A percentile compares a stretch with the other conserved stretches of the same genome.
These are phyloP conservation scores for Moricandia arvensis DNA, from an alignment of 345 rosid species.

Conservation along the genomic window DNA sequence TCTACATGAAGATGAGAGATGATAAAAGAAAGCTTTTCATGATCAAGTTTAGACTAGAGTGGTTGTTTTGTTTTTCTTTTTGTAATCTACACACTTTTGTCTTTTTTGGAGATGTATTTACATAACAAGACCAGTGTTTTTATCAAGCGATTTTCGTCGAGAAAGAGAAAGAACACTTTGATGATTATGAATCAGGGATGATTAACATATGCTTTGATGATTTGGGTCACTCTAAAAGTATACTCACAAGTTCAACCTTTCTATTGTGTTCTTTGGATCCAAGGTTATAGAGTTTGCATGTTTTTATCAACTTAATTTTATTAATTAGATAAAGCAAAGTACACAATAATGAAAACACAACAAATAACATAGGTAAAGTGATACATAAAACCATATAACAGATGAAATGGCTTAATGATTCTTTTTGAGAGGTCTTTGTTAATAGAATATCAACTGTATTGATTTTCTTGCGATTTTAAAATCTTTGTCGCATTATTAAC, in stretches of 20 bases:
- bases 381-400: too few relatives aligned
- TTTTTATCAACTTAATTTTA: too few relatives aligned
- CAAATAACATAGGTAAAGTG: too few relatives aligned
- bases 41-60: conserved; percentile 24
- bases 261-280: background rate
- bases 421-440: too few relatives aligned
- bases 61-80: conserved; percentile 19
- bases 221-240: background rate
- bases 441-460: too few relatives aligned
- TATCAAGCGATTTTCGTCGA: background rate
- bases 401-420: too few relatives aligned
- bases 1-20: conserved; percentile 30
- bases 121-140: conserved; percentile 20
- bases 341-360: too few relatives aligned
- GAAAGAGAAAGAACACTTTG: background rate
- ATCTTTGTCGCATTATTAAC: too few relatives aligned
- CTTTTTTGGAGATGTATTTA: conserved; percentile 15
- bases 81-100: conserved; percentile 18
- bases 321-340: too few relatives aligned
- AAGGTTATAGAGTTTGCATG: too few relatives aligned
- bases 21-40: background rate
- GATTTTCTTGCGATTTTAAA: too few relatives aligned
- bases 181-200: conserved; percentile 30
- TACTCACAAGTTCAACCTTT: background rate
- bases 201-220: conserved; percentile 1